These are phyloP conservation scores for Blastobotrys chiropterorum DNA, from an alignment of 805 yeast genomes.

Conservation along the genomic window DNA sequence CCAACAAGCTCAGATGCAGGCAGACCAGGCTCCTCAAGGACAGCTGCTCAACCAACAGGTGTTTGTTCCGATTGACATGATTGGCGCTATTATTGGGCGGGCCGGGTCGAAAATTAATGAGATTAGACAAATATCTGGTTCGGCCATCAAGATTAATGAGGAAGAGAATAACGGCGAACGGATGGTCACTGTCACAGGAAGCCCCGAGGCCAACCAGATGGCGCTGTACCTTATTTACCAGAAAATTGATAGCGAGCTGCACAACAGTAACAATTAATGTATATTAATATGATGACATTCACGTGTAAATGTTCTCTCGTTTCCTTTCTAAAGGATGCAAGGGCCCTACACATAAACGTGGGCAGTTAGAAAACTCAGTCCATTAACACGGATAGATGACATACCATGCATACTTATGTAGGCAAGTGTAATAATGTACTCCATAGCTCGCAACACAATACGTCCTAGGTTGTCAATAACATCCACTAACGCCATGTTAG, in stretches of 20 bases:
- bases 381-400: too few relatives aligned
- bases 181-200: constrained; percentile 23
- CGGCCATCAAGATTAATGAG: constrained; percentile 65
- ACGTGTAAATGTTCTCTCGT: too few relatives aligned
- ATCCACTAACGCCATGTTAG: too few relatives aligned
- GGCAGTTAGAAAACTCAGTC: too few relatives aligned
- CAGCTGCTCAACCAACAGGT: constrained; percentile 51
- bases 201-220: constrained; percentile 22
- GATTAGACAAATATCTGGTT: constrained; percentile 67
- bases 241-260: constrained; percentile 25
- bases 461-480: too few relatives aligned
- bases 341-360: too few relatives aligned
- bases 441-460: too few relatives aligned
- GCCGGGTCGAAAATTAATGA: constrained; percentile 79
- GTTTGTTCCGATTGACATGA: constrained; percentile 67
- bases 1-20: constrained; percentile 10
- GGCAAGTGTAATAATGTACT: too few relatives aligned
- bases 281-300: neutral
- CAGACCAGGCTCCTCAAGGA: constrained; percentile 5
- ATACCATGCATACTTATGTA: too few relatives aligned
- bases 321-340: too few relatives aligned
- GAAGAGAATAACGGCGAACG: constrained; percentile 18
- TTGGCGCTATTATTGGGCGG: constrained; percentile 81
- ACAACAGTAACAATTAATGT: neutral
- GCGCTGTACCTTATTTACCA: constrained; percentile 27